These are phyloP conservation scores for Toxicodendron radicans DNA, from an alignment of 345 rosid genomes.

Conservation along the genomic window DNA sequence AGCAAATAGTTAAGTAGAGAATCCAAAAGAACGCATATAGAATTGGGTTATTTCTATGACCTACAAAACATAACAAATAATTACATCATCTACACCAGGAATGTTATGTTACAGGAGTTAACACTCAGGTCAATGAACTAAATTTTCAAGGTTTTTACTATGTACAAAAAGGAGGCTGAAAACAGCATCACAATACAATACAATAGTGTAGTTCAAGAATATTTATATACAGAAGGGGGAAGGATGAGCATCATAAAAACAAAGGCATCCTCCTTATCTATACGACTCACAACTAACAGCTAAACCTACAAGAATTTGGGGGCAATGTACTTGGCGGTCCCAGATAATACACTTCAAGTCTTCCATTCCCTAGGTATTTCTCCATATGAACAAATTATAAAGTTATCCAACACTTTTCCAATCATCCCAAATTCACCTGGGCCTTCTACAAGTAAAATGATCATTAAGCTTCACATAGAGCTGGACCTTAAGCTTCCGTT, in stretches of 20 bases:
- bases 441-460: neutral
- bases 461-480: neutral
- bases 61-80: neutral
- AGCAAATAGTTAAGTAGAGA: no score
- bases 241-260: constrained; percentile 31
- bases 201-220: constrained; percentile 8
- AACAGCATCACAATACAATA: constrained; percentile 2
- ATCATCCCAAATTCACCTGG: neutral
- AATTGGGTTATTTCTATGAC: neutral
- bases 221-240: constrained; percentile 7
- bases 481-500: constrained; percentile 2
- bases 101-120: no score
- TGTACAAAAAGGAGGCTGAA: constrained; percentile 20
- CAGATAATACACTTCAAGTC: neutral
- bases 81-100: no score
- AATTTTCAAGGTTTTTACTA: neutral
- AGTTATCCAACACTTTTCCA: neutral
- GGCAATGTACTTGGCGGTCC: constrained; percentile 1
- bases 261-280: constrained; percentile 27
- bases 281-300: constrained; percentile 2
- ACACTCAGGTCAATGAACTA: neutral
- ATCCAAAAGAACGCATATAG: no score
- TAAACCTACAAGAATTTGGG: constrained; percentile 11
- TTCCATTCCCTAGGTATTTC: neutral
- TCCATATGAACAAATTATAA: constrained; percentile 10